phyloP scores from a whole-genome alignment of 1,139 yeast genomes.

The Ogataea hybrid region DNA sequence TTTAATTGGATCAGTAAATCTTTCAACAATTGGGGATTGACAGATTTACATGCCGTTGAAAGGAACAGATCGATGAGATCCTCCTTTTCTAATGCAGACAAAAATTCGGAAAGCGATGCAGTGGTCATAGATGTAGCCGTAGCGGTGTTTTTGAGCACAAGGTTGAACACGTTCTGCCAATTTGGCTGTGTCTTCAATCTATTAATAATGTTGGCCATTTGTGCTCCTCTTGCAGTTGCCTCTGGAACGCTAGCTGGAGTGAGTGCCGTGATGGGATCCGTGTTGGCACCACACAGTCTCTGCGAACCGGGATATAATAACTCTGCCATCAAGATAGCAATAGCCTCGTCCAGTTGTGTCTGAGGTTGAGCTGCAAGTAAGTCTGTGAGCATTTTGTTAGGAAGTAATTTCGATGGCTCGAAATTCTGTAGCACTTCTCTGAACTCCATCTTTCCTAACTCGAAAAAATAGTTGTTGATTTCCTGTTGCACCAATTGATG shows the following conservation, averaged over 20 bases:
- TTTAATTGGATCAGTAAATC: constrained; percentile 52
- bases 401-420: constrained; percentile 49
- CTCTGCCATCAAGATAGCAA: constrained; percentile 55
- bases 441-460: constrained; percentile 33
- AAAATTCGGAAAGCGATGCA: constrained; percentile 43
- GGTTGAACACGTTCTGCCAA: constrained; percentile 46
- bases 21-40: constrained; percentile 43
- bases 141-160: constrained; percentile 20
- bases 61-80: constrained; percentile 39
- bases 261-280: constrained; percentile 35
- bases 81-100: constrained; percentile 41
- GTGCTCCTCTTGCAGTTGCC: constrained; percentile 65
- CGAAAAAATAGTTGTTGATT: constrained; percentile 24
- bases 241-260: constrained; percentile 54
- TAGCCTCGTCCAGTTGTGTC: constrained; percentile 31
- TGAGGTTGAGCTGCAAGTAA: constrained; percentile 25
- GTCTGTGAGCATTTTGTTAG: constrained; percentile 47
- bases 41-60: constrained; percentile 34
- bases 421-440: constrained; percentile 45
- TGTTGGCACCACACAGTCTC: constrained; percentile 28
- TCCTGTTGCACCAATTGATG: constrained; percentile 17
- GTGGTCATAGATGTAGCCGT: constrained; percentile 25
- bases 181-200: constrained; percentile 37
- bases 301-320: constrained; percentile 68
- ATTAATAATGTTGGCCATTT: constrained; percentile 45